phyloP scores from a whole-genome alignment of 83 land plant species.

The Picea abies region DNA sequence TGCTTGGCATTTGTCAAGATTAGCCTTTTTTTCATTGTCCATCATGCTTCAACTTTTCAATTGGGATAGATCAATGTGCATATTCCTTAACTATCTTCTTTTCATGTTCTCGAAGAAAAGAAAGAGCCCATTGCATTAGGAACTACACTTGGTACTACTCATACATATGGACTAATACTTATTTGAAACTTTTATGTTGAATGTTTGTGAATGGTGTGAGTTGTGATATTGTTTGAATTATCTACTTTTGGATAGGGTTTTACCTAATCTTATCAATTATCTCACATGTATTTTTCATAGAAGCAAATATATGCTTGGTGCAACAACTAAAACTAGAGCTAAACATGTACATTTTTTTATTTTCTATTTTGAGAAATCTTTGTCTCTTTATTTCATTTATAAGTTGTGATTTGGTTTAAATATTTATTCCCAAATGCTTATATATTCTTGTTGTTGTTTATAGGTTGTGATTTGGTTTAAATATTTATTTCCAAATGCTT shows the following conservation, averaged over 20 bases:
- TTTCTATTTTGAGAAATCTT: background rate
- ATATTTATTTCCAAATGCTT: too few species aligned
- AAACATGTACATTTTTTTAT: conserved; percentile 2
- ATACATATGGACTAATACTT: conserved; percentile 63
- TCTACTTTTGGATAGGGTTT: background rate
- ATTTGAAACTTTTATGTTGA: background rate
- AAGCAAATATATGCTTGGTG: conserved; percentile 17
- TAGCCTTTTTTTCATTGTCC: too few species aligned
- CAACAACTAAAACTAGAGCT: conserved; percentile 14
- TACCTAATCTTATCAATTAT: too few species aligned
- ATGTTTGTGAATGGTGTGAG: background rate
- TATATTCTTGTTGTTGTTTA: background rate
- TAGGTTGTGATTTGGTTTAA: conserved; percentile 23
- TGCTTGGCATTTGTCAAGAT: too few species aligned
- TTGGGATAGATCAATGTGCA: too few species aligned
- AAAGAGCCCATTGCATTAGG: conserved; percentile 90
- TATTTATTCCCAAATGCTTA: too few species aligned
- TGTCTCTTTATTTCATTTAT: background rate
- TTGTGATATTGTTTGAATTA: background rate
- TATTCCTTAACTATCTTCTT: background rate
- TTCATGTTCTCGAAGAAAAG: conserved; percentile 94
- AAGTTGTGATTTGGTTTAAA: too few species aligned
- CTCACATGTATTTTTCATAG: background rate
- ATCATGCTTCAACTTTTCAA: too few species aligned
- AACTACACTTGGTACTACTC: conserved; percentile 83